Percentiles rank a stretch among this genome's conserved stretches.
phyloP scores from a whole-genome alignment of 441 rosid species.

The Eruca vesicaria region DNA sequence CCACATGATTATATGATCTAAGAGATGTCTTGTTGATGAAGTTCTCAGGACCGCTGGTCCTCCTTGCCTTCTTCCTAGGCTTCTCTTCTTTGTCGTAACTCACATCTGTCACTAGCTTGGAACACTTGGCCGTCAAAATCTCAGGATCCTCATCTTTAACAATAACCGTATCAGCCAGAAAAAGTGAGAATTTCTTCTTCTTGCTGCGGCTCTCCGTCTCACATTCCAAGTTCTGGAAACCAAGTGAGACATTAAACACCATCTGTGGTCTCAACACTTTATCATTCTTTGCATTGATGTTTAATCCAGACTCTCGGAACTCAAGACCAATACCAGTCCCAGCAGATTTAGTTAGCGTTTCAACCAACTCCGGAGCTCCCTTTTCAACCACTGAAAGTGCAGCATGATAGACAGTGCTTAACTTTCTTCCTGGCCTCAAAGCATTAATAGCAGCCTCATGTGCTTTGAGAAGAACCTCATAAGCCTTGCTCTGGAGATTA shows the following conservation, averaged over 20 bases:
- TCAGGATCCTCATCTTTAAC: conserved; percentile 60
- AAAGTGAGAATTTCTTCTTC: conserved; percentile 54
- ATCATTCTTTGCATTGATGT: conserved; percentile 76
- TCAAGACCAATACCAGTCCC: conserved; percentile 94
- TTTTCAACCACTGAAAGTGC: conserved; percentile 66
- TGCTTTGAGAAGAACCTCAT: conserved; percentile 82
- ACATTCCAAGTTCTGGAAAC: conserved; percentile 78
- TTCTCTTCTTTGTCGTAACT: conserved; percentile 74
- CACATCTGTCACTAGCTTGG: conserved; percentile 79
- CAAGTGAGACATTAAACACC: conserved; percentile 80
- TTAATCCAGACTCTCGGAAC: conserved; percentile 83
- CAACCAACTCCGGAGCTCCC: conserved; percentile 66
- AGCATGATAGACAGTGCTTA: conserved; percentile 57
- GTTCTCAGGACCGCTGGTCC: conserved; percentile 42
- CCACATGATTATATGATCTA: conserved; percentile 78
- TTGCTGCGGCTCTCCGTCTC: conserved; percentile 58
- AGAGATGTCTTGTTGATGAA: conserved; percentile 67
- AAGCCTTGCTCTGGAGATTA: conserved; percentile 68
- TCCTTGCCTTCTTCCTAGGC: conserved; percentile 40
- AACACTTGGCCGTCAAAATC: conserved; percentile 53
- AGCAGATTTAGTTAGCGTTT: conserved; percentile 74
- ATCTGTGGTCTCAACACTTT: conserved; percentile 55
- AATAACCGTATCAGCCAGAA: conserved; percentile 82
- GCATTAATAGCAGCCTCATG: conserved; percentile 74
- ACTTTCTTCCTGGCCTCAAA: conserved; percentile 63